Evolutionary conservation across 345 rosid species (phyloP).

Genomic region (Lenwebbia sp.): DNA sequence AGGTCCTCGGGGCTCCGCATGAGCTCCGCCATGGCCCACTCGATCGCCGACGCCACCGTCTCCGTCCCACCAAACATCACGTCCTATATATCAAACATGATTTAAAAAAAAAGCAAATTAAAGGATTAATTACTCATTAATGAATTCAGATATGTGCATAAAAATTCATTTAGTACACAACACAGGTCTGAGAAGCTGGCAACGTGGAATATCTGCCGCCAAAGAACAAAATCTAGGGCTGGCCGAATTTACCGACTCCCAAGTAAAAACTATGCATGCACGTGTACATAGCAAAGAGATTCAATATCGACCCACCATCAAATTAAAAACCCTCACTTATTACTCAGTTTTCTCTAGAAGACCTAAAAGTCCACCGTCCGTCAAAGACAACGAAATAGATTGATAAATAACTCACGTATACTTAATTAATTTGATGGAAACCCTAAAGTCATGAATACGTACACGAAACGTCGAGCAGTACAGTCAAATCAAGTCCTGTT

Average conservation of each 20-base stretch:
- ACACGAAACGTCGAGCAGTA: not conserved
- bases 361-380: not conserved
- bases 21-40: conserved; percentile 39
- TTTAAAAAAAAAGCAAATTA: no score
- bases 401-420: not conserved
- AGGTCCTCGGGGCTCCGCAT: conserved; percentile 31
- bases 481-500: not conserved
- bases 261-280: not conserved
- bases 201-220: not conserved
- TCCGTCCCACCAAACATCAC: conserved; percentile 55
- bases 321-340: not conserved
- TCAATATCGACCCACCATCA: not conserved
- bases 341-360: not conserved
- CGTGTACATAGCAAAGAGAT: not conserved
- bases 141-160: not conserved
- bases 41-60: conserved; percentile 42
- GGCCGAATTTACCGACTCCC: not conserved
- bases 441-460: not conserved
- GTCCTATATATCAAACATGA: conserved; percentile 8
- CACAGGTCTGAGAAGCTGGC: not conserved
- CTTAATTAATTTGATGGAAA: not conserved
- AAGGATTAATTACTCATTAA: not conserved
- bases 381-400: not conserved
- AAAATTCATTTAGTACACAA: not conserved
- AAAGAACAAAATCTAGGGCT: not conserved